Conservation (phyloP, 805 yeast genomes). For the Tetrapisispora arboricola region DNA sequence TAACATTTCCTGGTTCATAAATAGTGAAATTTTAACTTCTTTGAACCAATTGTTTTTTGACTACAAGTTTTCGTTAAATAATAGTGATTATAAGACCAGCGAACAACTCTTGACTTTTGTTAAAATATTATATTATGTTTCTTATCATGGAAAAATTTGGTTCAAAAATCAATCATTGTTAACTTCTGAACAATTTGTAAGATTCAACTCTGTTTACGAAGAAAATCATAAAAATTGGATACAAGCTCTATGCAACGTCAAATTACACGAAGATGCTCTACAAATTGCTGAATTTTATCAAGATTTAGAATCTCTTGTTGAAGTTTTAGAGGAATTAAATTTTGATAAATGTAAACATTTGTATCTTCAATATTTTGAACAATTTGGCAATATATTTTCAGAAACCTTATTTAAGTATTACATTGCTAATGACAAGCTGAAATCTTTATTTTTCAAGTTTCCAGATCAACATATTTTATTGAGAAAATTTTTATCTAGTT, state of each 20-base stretch:
- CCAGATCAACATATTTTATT: slow-evolving; percentile 42
- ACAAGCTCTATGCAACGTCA: slow-evolving; percentile 39
- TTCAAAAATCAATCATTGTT: slow-evolving; percentile 5
- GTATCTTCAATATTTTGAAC: slow-evolving; percentile 44
- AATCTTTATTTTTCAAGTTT: slow-evolving; percentile 46
- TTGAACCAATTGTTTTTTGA: slow-evolving; percentile 34
- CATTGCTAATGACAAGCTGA: slow-evolving; percentile 41
- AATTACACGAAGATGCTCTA: slow-evolving; percentile 44
- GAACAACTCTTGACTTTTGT: slow-evolving; percentile 29
- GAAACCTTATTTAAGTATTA: slow-evolving; percentile 49
- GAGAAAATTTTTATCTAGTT: slow-evolving; percentile 40
- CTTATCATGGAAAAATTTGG: slow-evolving; percentile 31
- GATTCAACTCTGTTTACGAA: slow-evolving; percentile 25
- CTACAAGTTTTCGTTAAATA: slow-evolving; percentile 20
- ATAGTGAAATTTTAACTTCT: slow-evolving; percentile 30
- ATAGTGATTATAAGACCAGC: background rate
- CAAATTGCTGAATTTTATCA: slow-evolving; percentile 52
- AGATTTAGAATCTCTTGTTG: slow-evolving; percentile 58
- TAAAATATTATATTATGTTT: slow-evolving; percentile 34
- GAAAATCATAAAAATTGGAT: slow-evolving; percentile 44
- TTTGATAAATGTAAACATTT: slow-evolving; percentile 31
- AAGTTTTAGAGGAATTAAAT: slow-evolving; percentile 30
- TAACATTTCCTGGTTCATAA: slow-evolving; percentile 40
- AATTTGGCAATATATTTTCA: slow-evolving; percentile 64
- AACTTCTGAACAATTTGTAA: slow-evolving; percentile 8